Conservation (phyloP, 23 red algal species). For the Pyropia haitanensis region DNA sequence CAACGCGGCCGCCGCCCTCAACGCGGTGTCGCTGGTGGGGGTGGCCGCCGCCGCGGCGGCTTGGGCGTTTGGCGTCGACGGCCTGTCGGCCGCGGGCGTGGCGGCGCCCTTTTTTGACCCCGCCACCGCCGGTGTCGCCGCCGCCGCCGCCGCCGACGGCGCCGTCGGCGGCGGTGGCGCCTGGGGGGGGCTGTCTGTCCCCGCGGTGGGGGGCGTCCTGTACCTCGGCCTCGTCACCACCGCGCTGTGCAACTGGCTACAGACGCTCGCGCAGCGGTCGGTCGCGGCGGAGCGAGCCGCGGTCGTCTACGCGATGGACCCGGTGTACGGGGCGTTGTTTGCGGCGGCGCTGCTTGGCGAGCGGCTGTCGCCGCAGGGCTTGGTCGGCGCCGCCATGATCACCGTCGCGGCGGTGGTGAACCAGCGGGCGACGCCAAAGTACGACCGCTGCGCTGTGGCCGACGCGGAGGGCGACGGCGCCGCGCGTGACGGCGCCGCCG, state of each 20-base stretch:
- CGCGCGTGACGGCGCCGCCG: no score
- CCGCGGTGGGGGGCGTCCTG: conserved; percentile 17
- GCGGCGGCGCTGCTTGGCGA: conserved; percentile 52
- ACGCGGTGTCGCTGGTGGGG: conserved; percentile 35
- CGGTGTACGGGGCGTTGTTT: conserved; percentile 86
- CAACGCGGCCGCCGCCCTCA: conserved; percentile 14
- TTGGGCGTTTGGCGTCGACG: conserved; percentile 25
- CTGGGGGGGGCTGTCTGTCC: neutral
- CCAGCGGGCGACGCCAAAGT: no score
- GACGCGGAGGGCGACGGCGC: no score
- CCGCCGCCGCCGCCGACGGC: neutral
- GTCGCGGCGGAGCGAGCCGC: conserved; percentile 75
- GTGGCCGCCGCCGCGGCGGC: conserved; percentile 31
- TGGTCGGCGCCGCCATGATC: conserved; percentile 55
- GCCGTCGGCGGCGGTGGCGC: neutral
- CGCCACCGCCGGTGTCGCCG: neutral
- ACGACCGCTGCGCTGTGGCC: no score
- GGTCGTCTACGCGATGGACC: conserved; percentile 89
- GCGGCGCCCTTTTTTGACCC: neutral
- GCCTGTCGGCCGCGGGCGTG: neutral
- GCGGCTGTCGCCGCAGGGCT: conserved; percentile 37
- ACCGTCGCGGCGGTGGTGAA: conserved; percentile 50
- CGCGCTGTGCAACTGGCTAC: conserved; percentile 74
- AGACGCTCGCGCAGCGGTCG: conserved; percentile 67
- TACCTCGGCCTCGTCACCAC: conserved; percentile 89